Percentiles rank a stretch among this genome's conserved stretches.
These are phyloP conservation scores for Cryptococcus sp. DNA, from an alignment of 1,284 basidiomycete species.

Conservation along the genomic window DNA sequence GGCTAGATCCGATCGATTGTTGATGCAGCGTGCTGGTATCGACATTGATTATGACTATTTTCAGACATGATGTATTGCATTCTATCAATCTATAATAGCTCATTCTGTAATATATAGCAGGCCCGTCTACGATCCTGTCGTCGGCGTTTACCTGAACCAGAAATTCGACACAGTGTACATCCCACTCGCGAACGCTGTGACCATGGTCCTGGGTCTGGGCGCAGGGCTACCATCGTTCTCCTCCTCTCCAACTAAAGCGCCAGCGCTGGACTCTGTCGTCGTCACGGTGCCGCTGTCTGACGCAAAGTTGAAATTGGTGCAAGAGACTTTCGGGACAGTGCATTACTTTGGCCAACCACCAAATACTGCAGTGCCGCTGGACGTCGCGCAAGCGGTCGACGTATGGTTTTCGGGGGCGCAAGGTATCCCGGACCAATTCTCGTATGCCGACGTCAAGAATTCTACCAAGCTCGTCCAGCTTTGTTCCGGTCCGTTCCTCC, in stretches of 20 bases:
- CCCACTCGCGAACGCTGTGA: no score
- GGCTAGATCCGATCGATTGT: no score
- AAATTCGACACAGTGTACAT: no score
- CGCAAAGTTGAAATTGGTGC: conserved; percentile 26
- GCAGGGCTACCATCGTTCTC: no score
- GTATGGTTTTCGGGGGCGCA: conserved; percentile 33
- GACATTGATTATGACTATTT: no score
- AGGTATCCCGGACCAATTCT: conserved; percentile 28
- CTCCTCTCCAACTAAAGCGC: not conserved
- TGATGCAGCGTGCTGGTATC: no score
- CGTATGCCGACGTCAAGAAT: conserved; percentile 26
- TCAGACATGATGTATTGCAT: no score
- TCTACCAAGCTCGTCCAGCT: conserved; percentile 41
- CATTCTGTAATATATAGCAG: no score
- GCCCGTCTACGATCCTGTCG: no score
- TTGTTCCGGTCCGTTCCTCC: conserved; percentile 31
- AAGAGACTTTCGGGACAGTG: conserved; percentile 34
- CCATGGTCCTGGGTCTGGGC: no score
- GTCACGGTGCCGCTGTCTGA: conserved; percentile 25
- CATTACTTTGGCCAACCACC: conserved; percentile 29
- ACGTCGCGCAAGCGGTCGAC: conserved; percentile 30
- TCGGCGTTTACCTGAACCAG: no score
- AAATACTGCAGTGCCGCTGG: not conserved
- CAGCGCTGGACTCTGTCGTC: conserved; percentile 14
- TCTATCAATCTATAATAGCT: no score